phyloP scores from a whole-genome alignment of 2,329 filamentous ascomycete genomes.

The Samsoniella hepiali region DNA sequence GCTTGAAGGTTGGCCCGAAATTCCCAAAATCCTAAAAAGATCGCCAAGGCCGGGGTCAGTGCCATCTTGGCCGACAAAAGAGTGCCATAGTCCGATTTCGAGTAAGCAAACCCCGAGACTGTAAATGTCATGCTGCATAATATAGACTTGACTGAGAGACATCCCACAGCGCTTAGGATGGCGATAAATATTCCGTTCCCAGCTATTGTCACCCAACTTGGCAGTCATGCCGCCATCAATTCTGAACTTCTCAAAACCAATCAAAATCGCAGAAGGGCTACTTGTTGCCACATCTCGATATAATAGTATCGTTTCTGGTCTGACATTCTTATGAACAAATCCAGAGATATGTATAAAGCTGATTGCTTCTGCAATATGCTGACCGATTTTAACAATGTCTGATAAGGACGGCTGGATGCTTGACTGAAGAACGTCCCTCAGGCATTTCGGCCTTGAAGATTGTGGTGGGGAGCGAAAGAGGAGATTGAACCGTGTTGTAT shows the following conservation, averaged over 20 bases:
- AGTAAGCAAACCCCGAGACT: neutral
- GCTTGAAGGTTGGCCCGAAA: neutral
- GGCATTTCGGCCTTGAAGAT: neutral
- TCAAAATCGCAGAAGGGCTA: neutral
- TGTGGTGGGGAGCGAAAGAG: neutral
- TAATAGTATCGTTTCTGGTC: neutral
- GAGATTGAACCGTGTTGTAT: neutral
- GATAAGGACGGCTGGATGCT: neutral
- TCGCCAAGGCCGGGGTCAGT: neutral
- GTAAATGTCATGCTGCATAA: neutral
- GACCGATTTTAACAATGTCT: neutral
- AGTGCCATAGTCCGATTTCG: neutral
- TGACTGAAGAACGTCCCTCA: neutral
- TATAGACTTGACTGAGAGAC: neutral
- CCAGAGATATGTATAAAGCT: neutral
- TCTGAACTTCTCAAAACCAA: neutral
- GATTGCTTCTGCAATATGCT: neutral
- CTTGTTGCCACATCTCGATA: neutral
- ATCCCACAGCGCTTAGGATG: neutral
- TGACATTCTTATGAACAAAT: neutral
- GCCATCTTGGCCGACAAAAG: neutral
- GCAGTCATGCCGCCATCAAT: too few relatives aligned
- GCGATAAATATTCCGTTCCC: neutral
- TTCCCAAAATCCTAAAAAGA: too few relatives aligned
- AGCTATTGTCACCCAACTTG: neutral